A percentile compares a stretch with the other conserved stretches of the same genome.
These are phyloP conservation scores for Aspergillus sp. DNA, from an alignment of 2,329 filamentous ascomycete genomes.

Conservation along the genomic window DNA sequence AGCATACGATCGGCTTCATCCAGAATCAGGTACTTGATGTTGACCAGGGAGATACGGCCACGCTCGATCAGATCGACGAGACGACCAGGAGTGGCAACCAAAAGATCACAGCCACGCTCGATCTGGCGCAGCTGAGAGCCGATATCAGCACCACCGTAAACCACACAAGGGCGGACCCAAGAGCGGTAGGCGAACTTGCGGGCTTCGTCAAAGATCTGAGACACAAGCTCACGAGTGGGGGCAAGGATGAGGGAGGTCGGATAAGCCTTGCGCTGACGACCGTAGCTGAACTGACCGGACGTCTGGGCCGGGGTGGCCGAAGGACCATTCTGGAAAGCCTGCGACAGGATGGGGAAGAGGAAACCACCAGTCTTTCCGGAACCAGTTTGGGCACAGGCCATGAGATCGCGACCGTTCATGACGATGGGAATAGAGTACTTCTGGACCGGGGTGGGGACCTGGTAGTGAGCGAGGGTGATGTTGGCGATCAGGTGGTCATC, in stretches of 20 bases:
- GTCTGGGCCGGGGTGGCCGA: slow-evolving; percentile 64
- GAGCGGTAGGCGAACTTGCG: slow-evolving; percentile 99
- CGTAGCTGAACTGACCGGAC: slow-evolving; percentile 66
- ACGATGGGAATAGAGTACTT: slow-evolving; percentile 99
- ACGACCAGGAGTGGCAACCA: slow-evolving; percentile 96
- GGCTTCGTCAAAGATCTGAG: slow-evolving; percentile 95
- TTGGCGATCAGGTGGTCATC: slow-evolving; percentile 91
- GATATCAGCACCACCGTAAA: slow-evolving; percentile 98
- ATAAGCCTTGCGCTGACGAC: slow-evolving; percentile 95
- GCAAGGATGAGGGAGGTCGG: slow-evolving; percentile 94
- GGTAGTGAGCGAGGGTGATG: slow-evolving; percentile 92
- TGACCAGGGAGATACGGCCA: slow-evolving; percentile 93
- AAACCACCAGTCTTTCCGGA: slow-evolving; percentile 99
- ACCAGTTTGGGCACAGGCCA: slow-evolving; percentile 99
- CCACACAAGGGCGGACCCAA: slow-evolving; percentile 97
- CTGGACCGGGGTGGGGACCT: slow-evolving; percentile 93
- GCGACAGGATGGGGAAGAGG: slow-evolving; percentile 97
- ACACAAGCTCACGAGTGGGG: slow-evolving; percentile 96
- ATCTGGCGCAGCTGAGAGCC: slow-evolving; percentile 97
- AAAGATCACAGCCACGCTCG: slow-evolving; percentile 92
- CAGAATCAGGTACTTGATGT: slow-evolving; percentile 99
- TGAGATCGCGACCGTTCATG: slow-evolving; percentile 94
- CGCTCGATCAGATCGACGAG: slow-evolving; percentile 97
- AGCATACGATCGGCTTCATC: slow-evolving; percentile 99
- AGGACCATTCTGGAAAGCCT: slow-evolving; percentile 89